phyloP scores from a whole-genome alignment of 768 basidiomycete species.

The Cystobasidium onofrii region DNA sequence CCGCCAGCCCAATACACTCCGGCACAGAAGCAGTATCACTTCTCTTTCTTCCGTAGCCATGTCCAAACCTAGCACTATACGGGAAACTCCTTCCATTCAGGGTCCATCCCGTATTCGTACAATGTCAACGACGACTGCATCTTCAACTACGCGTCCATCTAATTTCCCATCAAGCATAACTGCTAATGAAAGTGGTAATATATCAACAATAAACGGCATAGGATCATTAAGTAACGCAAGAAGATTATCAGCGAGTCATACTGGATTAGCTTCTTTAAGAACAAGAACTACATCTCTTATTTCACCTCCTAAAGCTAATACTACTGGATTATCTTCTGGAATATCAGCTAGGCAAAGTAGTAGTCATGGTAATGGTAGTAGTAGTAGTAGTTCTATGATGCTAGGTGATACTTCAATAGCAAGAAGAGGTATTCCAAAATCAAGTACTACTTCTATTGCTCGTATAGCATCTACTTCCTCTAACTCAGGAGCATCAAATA shows the following conservation, averaged over 20 bases:
- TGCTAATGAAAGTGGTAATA: background rate
- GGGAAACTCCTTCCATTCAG: background rate
- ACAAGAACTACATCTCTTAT: constrained; percentile 3
- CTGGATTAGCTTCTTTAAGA: background rate
- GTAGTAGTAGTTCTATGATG: background rate
- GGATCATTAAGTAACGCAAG: background rate
- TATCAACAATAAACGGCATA: background rate
- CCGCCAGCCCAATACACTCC: background rate
- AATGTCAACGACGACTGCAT: background rate
- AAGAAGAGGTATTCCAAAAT: background rate
- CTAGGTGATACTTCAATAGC: background rate
- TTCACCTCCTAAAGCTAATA: constrained; percentile 2
- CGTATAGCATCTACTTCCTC: background rate
- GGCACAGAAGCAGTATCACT: background rate
- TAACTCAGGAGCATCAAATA: background rate
- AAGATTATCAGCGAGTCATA: background rate
- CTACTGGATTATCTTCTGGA: background rate
- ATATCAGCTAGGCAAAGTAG: no score
- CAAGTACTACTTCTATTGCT: constrained; percentile 7
- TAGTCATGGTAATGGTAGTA: background rate
- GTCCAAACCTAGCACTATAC: background rate
- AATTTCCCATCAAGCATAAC: background rate
- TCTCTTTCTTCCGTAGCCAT: background rate
- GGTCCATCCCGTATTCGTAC: background rate
- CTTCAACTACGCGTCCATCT: background rate